phyloP scores from a whole-genome alignment of 2,329 filamentous ascomycete genomes.

The Tolypocladium ophioglossoides region DNA sequence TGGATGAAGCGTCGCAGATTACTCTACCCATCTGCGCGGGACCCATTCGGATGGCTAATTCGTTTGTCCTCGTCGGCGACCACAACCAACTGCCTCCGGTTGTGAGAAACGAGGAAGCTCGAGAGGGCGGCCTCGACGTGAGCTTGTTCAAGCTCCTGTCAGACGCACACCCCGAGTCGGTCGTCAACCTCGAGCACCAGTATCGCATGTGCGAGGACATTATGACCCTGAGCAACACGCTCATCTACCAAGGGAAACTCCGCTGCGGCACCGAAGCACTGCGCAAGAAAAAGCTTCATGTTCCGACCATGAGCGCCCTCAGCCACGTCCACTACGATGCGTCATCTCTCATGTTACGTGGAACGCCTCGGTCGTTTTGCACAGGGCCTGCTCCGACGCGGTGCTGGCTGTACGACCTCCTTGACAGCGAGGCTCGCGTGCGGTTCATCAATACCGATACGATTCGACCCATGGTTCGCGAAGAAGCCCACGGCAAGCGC shows the following conservation, averaged over 20 bases:
- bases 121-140: conserved; percentile 77
- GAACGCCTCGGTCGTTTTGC: conserved; percentile 43
- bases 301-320: conserved; percentile 57
- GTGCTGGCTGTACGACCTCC: conserved; percentile 70
- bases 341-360: conserved; percentile 28
- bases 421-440: conserved; percentile 63
- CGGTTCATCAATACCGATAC: conserved; percentile 84
- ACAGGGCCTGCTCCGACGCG: conserved; percentile 30
- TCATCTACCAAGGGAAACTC: conserved; percentile 86
- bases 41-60: conserved; percentile 83
- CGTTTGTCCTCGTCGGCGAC: conserved; percentile 91
- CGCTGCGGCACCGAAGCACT: conserved; percentile 79
- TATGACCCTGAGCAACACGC: conserved; percentile 83
- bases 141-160: conserved; percentile 91
- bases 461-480: conserved; percentile 52
- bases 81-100: conserved; percentile 93
- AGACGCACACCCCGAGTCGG: conserved; percentile 74
- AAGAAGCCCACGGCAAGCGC: conserved; percentile 70
- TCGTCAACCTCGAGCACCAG: conserved; percentile 88
- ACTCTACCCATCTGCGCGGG: conserved; percentile 90
- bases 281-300: conserved; percentile 53
- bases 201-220: conserved; percentile 98
- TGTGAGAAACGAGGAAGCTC: conserved; percentile 83
- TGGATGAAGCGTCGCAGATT: conserved; percentile 96
- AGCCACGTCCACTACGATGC: conserved; percentile 48